Conservation (phyloP, 2,329 filamentous ascomycete genomes). For the Apiospora hydei region DNA sequence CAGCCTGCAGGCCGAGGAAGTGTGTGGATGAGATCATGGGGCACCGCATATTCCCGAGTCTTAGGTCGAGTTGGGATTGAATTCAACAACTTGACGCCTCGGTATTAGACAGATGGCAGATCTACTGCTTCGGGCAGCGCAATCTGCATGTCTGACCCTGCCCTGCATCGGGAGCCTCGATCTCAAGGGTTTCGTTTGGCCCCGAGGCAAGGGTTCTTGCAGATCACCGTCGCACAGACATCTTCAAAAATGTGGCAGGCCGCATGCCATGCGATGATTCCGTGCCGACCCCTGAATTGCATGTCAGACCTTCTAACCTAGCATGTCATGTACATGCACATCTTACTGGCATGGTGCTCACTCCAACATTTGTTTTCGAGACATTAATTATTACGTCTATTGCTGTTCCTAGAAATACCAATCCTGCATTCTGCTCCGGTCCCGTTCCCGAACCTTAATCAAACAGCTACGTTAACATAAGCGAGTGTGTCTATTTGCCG, state of each 20-base stretch:
- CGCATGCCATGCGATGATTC: background rate
- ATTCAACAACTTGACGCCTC: background rate
- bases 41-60: background rate
- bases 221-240: constrained; percentile 4
- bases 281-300: background rate
- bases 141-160: constrained; percentile 14
- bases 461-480: background rate
- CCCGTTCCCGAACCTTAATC: background rate
- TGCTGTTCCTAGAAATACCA: background rate
- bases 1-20: background rate
- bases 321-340: background rate
- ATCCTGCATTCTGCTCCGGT: background rate
- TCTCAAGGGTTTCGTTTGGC: background rate
- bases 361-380: background rate
- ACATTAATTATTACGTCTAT: background rate
- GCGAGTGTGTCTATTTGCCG: background rate
- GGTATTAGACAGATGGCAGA: background rate
- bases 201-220: background rate
- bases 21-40: background rate
- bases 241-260: background rate
- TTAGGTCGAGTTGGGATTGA: background rate
- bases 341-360: background rate
- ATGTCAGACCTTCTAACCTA: background rate
- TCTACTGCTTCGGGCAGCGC: background rate
- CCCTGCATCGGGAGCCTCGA: background rate